phyloP scores from a whole-genome alignment of 2,329 filamentous ascomycete species.

The Fusarium globosum region DNA sequence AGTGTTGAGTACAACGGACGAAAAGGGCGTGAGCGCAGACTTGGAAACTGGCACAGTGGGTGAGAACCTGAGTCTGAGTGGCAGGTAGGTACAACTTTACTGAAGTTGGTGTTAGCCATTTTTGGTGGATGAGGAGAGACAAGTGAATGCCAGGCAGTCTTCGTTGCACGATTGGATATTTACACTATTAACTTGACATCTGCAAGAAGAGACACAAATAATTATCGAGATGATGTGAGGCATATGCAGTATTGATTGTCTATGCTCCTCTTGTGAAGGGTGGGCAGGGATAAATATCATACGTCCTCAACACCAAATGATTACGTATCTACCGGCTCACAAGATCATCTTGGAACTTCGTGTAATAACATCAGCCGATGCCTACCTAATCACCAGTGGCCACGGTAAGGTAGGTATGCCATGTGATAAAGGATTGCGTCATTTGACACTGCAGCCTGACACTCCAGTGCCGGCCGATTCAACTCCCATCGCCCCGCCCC shows the following conservation, averaged over 20 bases:
- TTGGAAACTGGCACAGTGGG: slow-evolving; percentile 33
- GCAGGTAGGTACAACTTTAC: slow-evolving; percentile 20
- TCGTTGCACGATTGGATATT: background rate
- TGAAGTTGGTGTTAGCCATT: slow-evolving; percentile 11
- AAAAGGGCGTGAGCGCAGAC: slow-evolving; percentile 31
- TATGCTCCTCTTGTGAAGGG: background rate
- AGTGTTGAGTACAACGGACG: slow-evolving; percentile 15
- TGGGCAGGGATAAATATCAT: background rate
- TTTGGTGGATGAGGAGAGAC: background rate
- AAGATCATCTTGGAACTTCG: background rate
- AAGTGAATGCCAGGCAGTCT: background rate
- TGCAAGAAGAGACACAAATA: background rate
- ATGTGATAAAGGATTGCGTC: background rate
- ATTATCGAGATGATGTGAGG: background rate
- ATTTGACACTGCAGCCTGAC: background rate
- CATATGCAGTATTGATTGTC: background rate
- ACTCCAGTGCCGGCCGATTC: background rate
- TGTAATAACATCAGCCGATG: too few species aligned
- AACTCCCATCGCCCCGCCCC: background rate
- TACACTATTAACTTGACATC: background rate
- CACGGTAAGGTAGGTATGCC: background rate
- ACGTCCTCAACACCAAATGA: background rate
- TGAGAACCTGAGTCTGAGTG: slow-evolving; percentile 27
- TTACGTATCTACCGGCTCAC: background rate
- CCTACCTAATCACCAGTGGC: background rate